Conservation (phyloP, 306 rosid species). For the Fragaria iinumae region DNA sequence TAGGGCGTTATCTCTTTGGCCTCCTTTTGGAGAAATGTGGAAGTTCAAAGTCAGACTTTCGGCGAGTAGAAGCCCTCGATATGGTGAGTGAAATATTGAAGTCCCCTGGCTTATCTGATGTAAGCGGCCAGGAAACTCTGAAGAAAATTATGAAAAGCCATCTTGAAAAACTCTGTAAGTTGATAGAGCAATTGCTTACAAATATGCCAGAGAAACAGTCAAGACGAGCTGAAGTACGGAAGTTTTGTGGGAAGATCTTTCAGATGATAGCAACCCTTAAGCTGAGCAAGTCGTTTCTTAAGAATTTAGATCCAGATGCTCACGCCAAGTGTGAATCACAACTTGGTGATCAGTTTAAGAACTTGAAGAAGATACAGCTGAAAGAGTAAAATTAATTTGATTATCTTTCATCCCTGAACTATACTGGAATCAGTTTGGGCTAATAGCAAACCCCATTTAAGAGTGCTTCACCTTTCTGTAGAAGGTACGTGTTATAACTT, state of each 20-base stretch:
- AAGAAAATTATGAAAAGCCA: slow-evolving; percentile 48
- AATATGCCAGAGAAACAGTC: slow-evolving; percentile 66
- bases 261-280: slow-evolving; percentile 45
- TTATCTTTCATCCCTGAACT: not conserved
- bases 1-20: slow-evolving; percentile 64
- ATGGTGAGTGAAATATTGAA: slow-evolving; percentile 61
- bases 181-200: slow-evolving; percentile 61
- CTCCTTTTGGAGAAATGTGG: slow-evolving; percentile 68
- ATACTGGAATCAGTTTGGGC: slow-evolving; percentile 2
- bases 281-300: slow-evolving; percentile 47
- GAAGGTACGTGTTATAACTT: not conserved
- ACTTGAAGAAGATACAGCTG: slow-evolving; percentile 34
- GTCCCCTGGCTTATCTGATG: slow-evolving; percentile 39
- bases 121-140: slow-evolving; percentile 36
- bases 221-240: slow-evolving; percentile 56
- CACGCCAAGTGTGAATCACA: slow-evolving; percentile 55
- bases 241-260: slow-evolving; percentile 57
- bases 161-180: slow-evolving; percentile 45
- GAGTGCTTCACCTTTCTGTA: not conserved
- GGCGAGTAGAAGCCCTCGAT: slow-evolving; percentile 79
- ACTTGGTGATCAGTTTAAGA: slow-evolving; percentile 53
- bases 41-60: slow-evolving; percentile 63
- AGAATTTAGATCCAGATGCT: slow-evolving; percentile 48
- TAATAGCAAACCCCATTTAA: slow-evolving; percentile 11
- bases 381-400: not conserved